A percentile compares a stretch with the other conserved stretches of the same genome.
Evolutionary conservation across 306 rosid species (phyloP).

Genomic region (Acacia crassicarpa): DNA sequence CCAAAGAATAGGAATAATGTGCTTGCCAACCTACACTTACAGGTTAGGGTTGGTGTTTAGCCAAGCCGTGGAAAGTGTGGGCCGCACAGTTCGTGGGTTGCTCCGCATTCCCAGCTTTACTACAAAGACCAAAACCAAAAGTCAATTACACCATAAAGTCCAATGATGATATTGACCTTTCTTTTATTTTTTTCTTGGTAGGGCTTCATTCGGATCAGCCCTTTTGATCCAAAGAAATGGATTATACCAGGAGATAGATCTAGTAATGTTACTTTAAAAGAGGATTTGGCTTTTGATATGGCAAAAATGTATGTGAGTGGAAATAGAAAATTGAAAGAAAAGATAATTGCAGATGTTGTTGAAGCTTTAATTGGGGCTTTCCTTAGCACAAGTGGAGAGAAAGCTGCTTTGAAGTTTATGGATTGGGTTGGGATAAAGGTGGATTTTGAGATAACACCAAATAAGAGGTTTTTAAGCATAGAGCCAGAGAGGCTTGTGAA

Average conservation of each 20-base stretch:
- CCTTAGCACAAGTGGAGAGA: constrained; percentile 58
- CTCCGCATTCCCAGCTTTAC: no score
- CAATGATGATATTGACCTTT: no score
- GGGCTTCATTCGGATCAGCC: constrained; percentile 65
- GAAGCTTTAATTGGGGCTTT: constrained; percentile 82
- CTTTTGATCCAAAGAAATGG: constrained; percentile 61
- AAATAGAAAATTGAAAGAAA: constrained; percentile 36
- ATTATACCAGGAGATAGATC: constrained; percentile 54
- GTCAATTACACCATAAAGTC: no score
- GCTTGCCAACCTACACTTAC: no score
- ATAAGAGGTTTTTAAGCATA: constrained; percentile 33
- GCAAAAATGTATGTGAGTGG: constrained; percentile 37
- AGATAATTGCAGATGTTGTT: constrained; percentile 66
- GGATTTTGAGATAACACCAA: constrained; percentile 34
- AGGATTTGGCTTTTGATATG: constrained; percentile 29
- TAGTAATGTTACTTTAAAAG: constrained; percentile 23
- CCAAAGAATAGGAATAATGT: no score
- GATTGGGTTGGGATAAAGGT: constrained; percentile 61
- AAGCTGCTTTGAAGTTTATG: constrained; percentile 53
- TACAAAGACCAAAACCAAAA: no score
- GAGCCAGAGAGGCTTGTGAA: constrained; percentile 36
- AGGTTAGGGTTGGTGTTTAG: no score
- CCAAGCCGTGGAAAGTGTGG: no score
- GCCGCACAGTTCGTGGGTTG: fast-evolving
- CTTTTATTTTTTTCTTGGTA: constrained; percentile 6